phyloP scores from a whole-genome alignment of 2,329 filamentous ascomycete genomes.

The Diaporthe helianthi region DNA sequence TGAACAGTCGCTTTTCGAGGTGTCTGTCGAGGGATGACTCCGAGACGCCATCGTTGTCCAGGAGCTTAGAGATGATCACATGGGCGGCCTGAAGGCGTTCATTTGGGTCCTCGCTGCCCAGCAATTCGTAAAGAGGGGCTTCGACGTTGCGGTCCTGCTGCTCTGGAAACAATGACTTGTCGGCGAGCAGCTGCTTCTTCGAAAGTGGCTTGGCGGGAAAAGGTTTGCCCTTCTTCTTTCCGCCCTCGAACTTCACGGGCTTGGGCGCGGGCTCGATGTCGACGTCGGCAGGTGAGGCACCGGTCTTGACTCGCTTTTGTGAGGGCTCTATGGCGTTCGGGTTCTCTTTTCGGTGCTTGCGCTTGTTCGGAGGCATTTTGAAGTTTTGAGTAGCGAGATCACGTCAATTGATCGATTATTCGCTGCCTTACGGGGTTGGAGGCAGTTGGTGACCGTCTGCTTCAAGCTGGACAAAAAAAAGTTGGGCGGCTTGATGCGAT shows the following conservation, averaged over 20 bases:
- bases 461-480: conserved; percentile 26
- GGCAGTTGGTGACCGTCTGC: neutral
- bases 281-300: conserved; percentile 35
- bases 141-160: conserved; percentile 65
- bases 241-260: conserved; percentile 28
- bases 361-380: conserved; percentile 34
- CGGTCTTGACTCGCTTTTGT: conserved; percentile 38
- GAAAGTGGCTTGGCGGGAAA: conserved; percentile 36
- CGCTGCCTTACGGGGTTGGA: neutral
- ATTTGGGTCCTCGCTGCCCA: conserved; percentile 64
- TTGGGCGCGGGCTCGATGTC: conserved; percentile 37
- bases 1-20: conserved; percentile 74
- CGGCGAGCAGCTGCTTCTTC: conserved; percentile 43
- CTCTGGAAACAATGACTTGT: conserved; percentile 59
- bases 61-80: conserved; percentile 62
- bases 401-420: neutral
- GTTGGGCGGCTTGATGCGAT: conserved; percentile 21
- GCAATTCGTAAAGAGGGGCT: conserved; percentile 64
- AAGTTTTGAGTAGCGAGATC: neutral
- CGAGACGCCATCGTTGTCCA: conserved; percentile 56
- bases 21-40: conserved; percentile 64
- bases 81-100: conserved; percentile 66
- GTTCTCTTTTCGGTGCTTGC: conserved; percentile 33
- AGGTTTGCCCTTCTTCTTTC: conserved; percentile 31
- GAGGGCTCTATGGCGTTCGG: conserved; percentile 33